Evolutionary conservation across 331 rosid species (phyloP).

Genomic region (Erythrophleum ivorense): DNA sequence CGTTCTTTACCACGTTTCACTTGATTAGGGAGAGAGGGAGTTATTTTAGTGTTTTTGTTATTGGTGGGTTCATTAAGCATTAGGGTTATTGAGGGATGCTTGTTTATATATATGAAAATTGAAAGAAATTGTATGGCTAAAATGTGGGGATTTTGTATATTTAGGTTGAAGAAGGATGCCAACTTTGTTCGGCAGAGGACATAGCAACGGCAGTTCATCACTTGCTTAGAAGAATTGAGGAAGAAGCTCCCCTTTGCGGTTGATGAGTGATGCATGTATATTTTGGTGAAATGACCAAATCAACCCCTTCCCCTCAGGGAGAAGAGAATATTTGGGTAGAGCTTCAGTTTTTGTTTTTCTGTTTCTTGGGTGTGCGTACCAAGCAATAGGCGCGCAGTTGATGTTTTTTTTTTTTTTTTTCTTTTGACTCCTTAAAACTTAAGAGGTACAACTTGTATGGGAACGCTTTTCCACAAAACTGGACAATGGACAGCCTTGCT

Average conservation of each 20-base stretch:
- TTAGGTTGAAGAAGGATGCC: constrained; percentile 93
- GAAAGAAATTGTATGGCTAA: constrained; percentile 32
- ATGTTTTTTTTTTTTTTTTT: constrained; percentile 22
- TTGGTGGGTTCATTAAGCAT: not conserved
- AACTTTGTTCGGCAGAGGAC: constrained; percentile 76
- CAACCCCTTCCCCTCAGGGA: constrained; percentile 19
- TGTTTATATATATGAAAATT: not conserved
- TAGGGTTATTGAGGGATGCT: not conserved
- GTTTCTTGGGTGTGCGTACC: constrained; percentile 8
- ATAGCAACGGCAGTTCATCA: constrained; percentile 82
- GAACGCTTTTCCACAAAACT: constrained; percentile 22
- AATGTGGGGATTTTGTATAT: constrained; percentile 14
- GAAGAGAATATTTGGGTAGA: constrained; percentile 32
- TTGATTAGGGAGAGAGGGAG: not conserved
- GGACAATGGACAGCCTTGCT: not conserved
- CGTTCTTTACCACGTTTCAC: not conserved
- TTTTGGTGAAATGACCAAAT: constrained; percentile 43
- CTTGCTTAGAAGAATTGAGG: constrained; percentile 74
- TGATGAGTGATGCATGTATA: constrained; percentile 26
- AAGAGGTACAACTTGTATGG: constrained; percentile 21
- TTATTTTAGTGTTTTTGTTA: not conserved
- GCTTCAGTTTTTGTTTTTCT: constrained; percentile 28
- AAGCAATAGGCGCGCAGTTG: constrained; percentile 24
- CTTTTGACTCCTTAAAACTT: constrained; percentile 23
- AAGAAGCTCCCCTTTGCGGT: constrained; percentile 61